phyloP scores from a whole-genome alignment of 768 basidiomycete genomes.

The Peribolospora kevripleyi region DNA sequence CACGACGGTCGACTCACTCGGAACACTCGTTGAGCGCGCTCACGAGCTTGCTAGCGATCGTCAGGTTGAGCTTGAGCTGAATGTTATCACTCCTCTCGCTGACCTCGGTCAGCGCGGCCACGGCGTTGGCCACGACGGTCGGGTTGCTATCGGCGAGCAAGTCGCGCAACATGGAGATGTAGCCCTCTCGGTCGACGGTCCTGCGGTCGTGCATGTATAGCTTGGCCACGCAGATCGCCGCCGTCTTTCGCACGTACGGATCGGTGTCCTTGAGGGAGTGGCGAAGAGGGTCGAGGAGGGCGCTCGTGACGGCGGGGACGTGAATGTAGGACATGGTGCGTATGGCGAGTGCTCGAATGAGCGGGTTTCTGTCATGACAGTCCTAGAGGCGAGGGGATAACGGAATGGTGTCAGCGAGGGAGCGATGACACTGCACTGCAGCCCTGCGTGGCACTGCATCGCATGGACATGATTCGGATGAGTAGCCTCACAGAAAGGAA shows the following conservation, averaged over 20 bases:
- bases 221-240: constrained; percentile 92
- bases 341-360: constrained; percentile 87
- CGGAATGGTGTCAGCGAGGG: not conserved
- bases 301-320: constrained; percentile 60
- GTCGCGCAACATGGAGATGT: constrained; percentile 73
- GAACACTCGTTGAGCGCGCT: constrained; percentile 85
- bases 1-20: constrained; percentile 38
- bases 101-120: constrained; percentile 89
- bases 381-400: constrained; percentile 32
- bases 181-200: constrained; percentile 66
- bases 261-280: constrained; percentile 83
- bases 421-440: not conserved
- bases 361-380: constrained; percentile 82
- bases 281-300: constrained; percentile 66
- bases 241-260: constrained; percentile 95
- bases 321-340: constrained; percentile 99
- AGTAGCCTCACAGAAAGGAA: constrained; percentile 46
- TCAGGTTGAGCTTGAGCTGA: constrained; percentile 64
- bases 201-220: constrained; percentile 69
- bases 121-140: constrained; percentile 90
- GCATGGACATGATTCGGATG: not conserved
- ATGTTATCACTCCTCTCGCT: constrained; percentile 86
- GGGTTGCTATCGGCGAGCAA: constrained; percentile 82
- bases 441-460: too few species aligned
- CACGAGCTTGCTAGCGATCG: constrained; percentile 68